A percentile compares a stretch with the other conserved stretches of the same genome.
Evolutionary conservation across 805 yeast genomes (phyloP).

Genomic region (Spathaspora passalidarum): DNA sequence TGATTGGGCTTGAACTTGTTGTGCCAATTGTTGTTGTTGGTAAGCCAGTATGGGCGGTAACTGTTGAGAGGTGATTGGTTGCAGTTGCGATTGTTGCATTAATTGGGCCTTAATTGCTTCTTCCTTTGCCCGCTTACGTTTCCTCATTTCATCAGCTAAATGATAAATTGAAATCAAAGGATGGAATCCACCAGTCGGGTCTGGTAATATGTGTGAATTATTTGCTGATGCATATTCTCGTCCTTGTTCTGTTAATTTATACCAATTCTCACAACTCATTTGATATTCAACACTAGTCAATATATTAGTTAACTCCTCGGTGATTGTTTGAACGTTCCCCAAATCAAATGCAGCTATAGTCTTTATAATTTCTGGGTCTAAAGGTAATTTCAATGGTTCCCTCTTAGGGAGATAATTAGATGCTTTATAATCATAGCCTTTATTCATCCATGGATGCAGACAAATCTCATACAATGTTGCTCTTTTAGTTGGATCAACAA

Average conservation of each 20-base stretch:
- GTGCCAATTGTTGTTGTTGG: constrained; percentile 4
- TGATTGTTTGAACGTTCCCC: constrained; percentile 61
- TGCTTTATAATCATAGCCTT: constrained; percentile 76
- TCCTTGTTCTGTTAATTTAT: constrained; percentile 38
- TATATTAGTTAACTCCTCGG: constrained; percentile 53
- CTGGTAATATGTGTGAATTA: constrained; percentile 42
- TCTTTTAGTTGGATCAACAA: constrained; percentile 81
- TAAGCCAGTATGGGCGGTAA: constrained; percentile 11
- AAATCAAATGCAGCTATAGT: constrained; percentile 80
- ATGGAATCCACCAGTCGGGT: constrained; percentile 85
- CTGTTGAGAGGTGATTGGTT: constrained; percentile 9
- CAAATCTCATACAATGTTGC: constrained; percentile 77
- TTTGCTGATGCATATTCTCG: constrained; percentile 34
- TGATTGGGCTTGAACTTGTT: constrained; percentile 6
- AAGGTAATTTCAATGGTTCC: constrained; percentile 66
- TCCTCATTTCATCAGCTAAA: constrained; percentile 79
- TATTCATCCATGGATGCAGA: constrained; percentile 91
- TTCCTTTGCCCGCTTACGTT: constrained; percentile 63
- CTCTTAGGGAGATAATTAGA: constrained; percentile 74
- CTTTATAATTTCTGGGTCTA: constrained; percentile 62
- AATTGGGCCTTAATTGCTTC: constrained; percentile 35
- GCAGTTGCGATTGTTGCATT: constrained; percentile 19
- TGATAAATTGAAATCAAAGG: constrained; percentile 86
- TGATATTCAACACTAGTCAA: constrained; percentile 66
- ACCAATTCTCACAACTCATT: constrained; percentile 62